Evolutionary conservation across 192 early-diverging fungal genomes (phyloP), one percentile per base, ranked within the genome.

Genomic region (Coemansia sp.): DNA sequence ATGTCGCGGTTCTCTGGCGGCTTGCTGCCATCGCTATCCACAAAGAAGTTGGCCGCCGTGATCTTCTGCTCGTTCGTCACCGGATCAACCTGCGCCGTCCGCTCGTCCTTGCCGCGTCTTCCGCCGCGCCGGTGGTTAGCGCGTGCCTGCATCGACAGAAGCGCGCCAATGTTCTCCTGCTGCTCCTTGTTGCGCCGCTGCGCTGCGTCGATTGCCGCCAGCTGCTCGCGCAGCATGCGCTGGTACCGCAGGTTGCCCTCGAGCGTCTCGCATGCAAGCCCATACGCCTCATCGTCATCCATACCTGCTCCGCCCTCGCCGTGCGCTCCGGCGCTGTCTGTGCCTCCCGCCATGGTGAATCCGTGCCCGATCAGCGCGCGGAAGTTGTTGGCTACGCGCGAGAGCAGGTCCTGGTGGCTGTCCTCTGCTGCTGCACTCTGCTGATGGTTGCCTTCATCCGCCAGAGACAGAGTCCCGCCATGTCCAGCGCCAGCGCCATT

Each of bases 1-100:
- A 79, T 71, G 67, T 86, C 85, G 50, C 72, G 70, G 75, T 86
- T 86, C 56, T 79, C 68, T 0, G 85, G 79, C 26, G 85, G 85
- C 58, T 67, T 67, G 56, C 63, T 54, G 60, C 77, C 77, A 50
- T 76, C 65, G 15, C 13, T 48, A 41, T 83, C 81, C 40, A 75
- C 72, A 64, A 85, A 85, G 63, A 74, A 70, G 42, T 26, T 71
- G 40, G 61, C 67, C 10, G 66, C 52, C 12, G 43, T 47, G 38
- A 78, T 72, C 43, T 65, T 68, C 10, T 63, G 44, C 56, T 76
- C 73, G 43, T 67, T 65, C 5, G 77, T 76, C 42, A 78, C 71
- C 9, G 76, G 77, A n/a, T 78, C 73, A 7, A 76, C 59, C 60
- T 49, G 65, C 48, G 57, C 64, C 59, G 63, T 19, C 18, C 65